Evolutionary conservation across 139 green algal species (phyloP).

Genomic region (Ettlia oleoabundans): DNA sequence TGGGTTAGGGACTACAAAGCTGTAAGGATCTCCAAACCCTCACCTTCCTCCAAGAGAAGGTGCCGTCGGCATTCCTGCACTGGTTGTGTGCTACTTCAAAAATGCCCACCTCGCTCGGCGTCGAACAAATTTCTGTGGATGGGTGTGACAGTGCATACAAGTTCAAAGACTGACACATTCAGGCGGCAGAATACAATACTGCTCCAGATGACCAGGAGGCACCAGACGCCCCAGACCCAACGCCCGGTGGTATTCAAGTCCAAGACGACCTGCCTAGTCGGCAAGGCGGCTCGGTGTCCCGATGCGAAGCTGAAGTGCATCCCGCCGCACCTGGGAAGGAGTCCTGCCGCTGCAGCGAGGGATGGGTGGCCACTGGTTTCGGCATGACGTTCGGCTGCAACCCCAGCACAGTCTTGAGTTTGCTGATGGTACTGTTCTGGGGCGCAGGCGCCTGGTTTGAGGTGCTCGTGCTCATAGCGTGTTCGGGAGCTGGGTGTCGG

Average conservation of each 20-base stretch:
- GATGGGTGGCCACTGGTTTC: not conserved
- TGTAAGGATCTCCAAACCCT: not conserved
- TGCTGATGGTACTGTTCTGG: not conserved
- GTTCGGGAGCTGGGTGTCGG: not conserved
- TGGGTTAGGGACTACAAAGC: not conserved
- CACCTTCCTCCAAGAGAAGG: constrained; percentile 27
- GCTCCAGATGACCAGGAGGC: no score
- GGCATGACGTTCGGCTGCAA: not conserved
- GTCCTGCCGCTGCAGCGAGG: not conserved
- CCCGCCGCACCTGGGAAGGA: constrained; percentile 18
- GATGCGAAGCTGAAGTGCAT: no score
- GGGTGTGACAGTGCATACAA: not conserved
- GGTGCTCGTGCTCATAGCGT: no score
- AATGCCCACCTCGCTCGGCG: constrained; percentile 29
- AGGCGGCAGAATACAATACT: not conserved
- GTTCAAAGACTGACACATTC: not conserved
- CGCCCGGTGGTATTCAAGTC: no score
- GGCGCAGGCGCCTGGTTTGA: not conserved
- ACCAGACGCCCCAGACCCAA: no score
- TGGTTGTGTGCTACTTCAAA: constrained; percentile 32
- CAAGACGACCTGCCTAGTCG: no score
- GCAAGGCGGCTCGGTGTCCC: no score
- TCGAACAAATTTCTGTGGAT: constrained; percentile 31
- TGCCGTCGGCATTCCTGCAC: constrained; percentile 3
- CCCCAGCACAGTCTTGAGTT: constrained; percentile 2